phyloP scores from a whole-genome alignment of 1,284 basidiomycete species.

The Mycena citricolor region DNA sequence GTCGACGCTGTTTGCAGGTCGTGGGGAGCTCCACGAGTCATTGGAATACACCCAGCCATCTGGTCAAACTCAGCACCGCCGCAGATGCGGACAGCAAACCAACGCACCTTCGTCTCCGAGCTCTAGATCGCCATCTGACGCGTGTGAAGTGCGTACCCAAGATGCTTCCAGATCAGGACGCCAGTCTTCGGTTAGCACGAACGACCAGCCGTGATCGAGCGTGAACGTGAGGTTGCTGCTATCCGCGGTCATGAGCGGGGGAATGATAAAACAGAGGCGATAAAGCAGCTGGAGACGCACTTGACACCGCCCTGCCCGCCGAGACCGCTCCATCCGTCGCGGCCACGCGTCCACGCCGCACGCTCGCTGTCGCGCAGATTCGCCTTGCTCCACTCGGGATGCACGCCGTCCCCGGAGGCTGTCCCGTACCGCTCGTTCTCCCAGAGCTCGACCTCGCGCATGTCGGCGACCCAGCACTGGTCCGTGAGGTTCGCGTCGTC shows the following conservation, averaged over 20 bases:
- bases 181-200: conserved; percentile 76
- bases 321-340: conserved; percentile 71
- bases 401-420: conserved; percentile 4
- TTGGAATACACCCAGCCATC: conserved; percentile 81
- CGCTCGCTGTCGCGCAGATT: conserved; percentile 57
- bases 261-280: conserved; percentile 9
- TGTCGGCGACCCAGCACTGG: conserved; percentile 58
- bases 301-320: conserved; percentile 50
- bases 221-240: conserved; percentile 79
- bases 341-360: conserved; percentile 64
- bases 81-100: conserved; percentile 3
- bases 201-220: conserved; percentile 66
- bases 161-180: conserved; percentile 56
- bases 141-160: conserved; percentile 47
- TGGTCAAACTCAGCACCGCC: conserved; percentile 27
- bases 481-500: conserved; percentile 69
- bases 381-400: conserved; percentile 54
- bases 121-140: neutral
- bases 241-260: conserved; percentile 23
- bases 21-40: conserved; percentile 63
- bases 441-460: conserved; percentile 69
- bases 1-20: conserved; percentile 36
- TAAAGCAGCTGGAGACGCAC: conserved; percentile 47
- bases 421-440: conserved; percentile 69
- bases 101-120: conserved; percentile 45